Conservation (phyloP, 768 basidiomycete species). For the Mycena sanguinolenta region DNA sequence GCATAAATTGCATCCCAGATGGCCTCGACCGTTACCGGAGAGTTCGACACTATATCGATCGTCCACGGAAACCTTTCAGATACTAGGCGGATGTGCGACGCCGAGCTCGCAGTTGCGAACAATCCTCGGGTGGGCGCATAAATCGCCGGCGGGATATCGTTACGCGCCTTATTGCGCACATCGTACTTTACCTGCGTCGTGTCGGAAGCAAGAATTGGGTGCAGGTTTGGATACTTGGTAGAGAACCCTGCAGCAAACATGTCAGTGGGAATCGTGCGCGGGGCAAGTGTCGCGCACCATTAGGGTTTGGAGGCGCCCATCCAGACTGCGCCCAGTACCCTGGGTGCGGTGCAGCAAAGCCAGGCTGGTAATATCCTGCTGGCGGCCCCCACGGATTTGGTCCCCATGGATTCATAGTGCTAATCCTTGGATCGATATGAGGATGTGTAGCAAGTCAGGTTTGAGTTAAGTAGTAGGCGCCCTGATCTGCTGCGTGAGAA, state of each 20-base stretch:
- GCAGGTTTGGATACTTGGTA: conserved; percentile 61
- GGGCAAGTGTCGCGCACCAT: conserved; percentile 4
- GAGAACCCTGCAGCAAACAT: conserved; percentile 39
- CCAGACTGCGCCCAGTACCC: conserved; percentile 30
- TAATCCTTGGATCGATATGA: conserved; percentile 10
- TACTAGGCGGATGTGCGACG: conserved; percentile 64
- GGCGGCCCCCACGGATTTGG: conserved; percentile 25
- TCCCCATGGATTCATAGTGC: not conserved
- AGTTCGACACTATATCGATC: conserved; percentile 62
- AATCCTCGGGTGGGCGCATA: conserved; percentile 54
- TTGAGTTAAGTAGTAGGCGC: no score
- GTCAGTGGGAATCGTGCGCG: not conserved
- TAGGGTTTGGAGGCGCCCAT: conserved; percentile 29
- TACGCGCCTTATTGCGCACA: conserved; percentile 56
- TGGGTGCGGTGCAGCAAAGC: conserved; percentile 14
- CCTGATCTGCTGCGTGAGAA: conserved; percentile 28
- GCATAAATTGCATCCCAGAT: conserved; percentile 69
- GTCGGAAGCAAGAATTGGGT: conserved; percentile 67
- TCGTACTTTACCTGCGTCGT: conserved; percentile 65
- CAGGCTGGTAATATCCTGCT: conserved; percentile 27
- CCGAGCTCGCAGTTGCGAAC: conserved; percentile 53
- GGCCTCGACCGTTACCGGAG: conserved; percentile 61
- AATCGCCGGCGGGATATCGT: conserved; percentile 57
- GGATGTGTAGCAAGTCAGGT: conserved; percentile 9
- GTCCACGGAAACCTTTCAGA: conserved; percentile 77